Evolutionary conservation across 148 eudicot species (phyloP), one percentile per base, ranked within the genome.

Genomic region (Vaccinium vitisidaea): DNA sequence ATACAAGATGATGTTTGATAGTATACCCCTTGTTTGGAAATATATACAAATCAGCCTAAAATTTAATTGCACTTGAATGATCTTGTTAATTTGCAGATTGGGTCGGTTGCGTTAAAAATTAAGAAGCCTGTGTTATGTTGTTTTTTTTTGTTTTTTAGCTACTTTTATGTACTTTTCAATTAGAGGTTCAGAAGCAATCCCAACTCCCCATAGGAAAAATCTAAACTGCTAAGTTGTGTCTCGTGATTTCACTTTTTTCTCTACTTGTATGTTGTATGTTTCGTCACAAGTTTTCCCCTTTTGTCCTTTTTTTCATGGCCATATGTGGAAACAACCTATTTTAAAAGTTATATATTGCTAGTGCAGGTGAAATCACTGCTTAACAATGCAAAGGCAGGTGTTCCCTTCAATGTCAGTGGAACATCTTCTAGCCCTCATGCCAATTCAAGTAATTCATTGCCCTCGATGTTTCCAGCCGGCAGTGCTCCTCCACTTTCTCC

Each of bases 401-500:
- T 87, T 88, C 88, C 93, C 7, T 86, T 95, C 61, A 93, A 91
- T 86, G 93, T 88, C 9, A 79, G 93, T 55, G 98, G 96, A 82
- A 88, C 90, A 83, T 85, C 91, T 83, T 91, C 97, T 53, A 91
- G 91, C 86, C 84, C 95, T 87, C 94, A 94, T 81, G 93, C 93
- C 83, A 87, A 94, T 84, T 83, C 96, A 46, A 91, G 87, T 81
- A 94, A 89, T 90, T 83, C 96, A 23, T 87, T 95, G 87, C 99
- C 99, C 50, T 97, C 99, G 77, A 94, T 97, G 96, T 95, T 97
- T 91, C 96, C 99, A 48, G 98, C 98, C 59, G 98, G 99, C 55
- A 97, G 98, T 84, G 93, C 96, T 14, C 99, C 99, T 83, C 99
- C 99, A 19, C 98, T 97, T 85, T 97, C 99, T 77, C 99, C 99